A percentile compares a stretch with the other conserved stretches of the same genome.
Evolutionary conservation across 108 stramenopile genomes (phyloP).

Genomic region (Cyclotella sp.): DNA sequence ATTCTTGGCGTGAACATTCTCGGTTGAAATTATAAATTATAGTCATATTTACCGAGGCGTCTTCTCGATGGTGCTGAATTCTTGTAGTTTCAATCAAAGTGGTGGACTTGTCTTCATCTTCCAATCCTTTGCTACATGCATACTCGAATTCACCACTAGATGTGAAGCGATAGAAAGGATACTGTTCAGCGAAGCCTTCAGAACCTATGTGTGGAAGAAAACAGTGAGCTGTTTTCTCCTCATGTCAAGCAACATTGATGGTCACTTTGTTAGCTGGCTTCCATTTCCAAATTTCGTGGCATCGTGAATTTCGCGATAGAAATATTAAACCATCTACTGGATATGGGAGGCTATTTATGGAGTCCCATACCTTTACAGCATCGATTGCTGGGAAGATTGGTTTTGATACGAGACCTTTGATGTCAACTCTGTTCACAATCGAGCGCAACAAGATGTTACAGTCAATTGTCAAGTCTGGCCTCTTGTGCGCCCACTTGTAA

Average conservation of each 20-base stretch:
- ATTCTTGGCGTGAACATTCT: background rate
- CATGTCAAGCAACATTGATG: background rate
- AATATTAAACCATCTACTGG: background rate
- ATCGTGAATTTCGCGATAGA: background rate
- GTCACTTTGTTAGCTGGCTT: background rate
- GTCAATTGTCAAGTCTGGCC: background rate
- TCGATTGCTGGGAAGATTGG: background rate
- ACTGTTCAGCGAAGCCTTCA: background rate
- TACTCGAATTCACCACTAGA: background rate
- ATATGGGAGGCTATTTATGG: background rate
- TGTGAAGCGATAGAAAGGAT: constrained; percentile 3
- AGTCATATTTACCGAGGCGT: too few species aligned
- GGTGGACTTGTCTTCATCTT: background rate
- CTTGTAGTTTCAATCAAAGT: background rate
- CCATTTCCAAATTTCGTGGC: background rate
- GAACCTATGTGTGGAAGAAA: background rate
- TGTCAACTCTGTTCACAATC: background rate
- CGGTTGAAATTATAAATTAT: background rate
- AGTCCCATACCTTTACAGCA: background rate
- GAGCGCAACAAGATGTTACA: background rate
- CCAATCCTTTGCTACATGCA: background rate
- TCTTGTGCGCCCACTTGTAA: background rate
- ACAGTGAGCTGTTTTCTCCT: background rate
- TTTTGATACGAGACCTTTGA: constrained; percentile 5
- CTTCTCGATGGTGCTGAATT: background rate